phyloP scores from a whole-genome alignment of 306 rosid genomes.

The Astragalus glycyphyllos region DNA sequence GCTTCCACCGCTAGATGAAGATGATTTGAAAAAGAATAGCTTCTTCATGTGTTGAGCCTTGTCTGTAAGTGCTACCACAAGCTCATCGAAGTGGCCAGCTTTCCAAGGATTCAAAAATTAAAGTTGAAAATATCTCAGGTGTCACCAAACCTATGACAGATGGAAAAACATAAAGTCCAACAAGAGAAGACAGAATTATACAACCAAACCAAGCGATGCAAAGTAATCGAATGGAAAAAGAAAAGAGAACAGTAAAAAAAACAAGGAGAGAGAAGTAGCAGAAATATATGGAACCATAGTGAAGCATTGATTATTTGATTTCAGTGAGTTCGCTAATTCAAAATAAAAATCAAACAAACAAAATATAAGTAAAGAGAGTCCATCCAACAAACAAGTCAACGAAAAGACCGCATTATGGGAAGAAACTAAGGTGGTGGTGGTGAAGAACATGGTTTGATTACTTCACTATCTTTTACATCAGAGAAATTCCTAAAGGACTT shows the following conservation, averaged over 20 bases:
- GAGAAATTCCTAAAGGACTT: neutral
- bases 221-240: neutral
- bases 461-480: conserved; percentile 11
- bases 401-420: too few relatives aligned
- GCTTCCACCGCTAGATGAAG: conserved; percentile 66
- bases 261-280: conserved; percentile 12
- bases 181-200: conserved; percentile 19
- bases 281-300: conserved; percentile 40
- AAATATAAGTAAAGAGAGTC: neutral
- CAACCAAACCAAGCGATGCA: conserved; percentile 24
- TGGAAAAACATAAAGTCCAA: conserved; percentile 21
- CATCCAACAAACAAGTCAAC: conserved; percentile 16
- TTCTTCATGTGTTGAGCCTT: conserved; percentile 71
- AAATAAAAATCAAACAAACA: conserved; percentile 31
- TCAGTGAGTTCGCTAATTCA: conserved; percentile 35
- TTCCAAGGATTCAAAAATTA: conserved; percentile 33
- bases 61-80: conserved; percentile 36
- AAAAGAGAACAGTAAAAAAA: conserved; percentile 2
- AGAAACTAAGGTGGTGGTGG: conserved; percentile 15
- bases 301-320: conserved; percentile 29
- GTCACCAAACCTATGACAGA: conserved; percentile 45
- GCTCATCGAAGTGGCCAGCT: conserved; percentile 46
- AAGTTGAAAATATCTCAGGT: conserved; percentile 39
- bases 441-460: conserved; percentile 30
- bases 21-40: conserved; percentile 81